phyloP scores from a whole-genome alignment of 768 basidiomycete species.

The Lactarius deliciosus region DNA sequence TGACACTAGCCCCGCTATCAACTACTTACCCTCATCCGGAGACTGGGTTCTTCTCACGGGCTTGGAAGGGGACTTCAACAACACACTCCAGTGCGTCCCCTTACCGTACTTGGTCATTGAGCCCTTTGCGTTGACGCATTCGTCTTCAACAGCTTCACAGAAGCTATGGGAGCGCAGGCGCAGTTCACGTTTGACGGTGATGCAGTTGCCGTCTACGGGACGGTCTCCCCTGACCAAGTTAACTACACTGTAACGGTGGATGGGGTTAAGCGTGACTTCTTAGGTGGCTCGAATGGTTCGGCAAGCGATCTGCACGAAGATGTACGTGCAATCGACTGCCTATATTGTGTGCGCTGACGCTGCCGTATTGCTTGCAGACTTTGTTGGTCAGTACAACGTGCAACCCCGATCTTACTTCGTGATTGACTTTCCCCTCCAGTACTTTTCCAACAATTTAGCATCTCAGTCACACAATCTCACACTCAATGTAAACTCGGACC shows the following conservation, averaged over 20 bases:
- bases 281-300: slow-evolving; percentile 40
- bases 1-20: slow-evolving; percentile 42
- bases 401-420: not conserved
- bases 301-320: slow-evolving; percentile 37
- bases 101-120: not conserved
- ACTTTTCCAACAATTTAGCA: slow-evolving; percentile 43
- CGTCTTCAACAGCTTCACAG: slow-evolving; percentile 40
- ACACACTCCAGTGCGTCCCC: slow-evolving; percentile 46
- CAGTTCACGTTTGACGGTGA: slow-evolving; percentile 49
- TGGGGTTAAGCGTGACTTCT: slow-evolving; percentile 37
- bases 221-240: slow-evolving; percentile 52
- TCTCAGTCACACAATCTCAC: slow-evolving; percentile 42
- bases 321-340: slow-evolving; percentile 31
- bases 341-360: not conserved
- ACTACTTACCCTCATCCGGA: slow-evolving; percentile 40
- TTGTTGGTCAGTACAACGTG: slow-evolving; percentile 30
- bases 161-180: slow-evolving; percentile 42
- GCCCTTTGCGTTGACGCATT: slow-evolving; percentile 6
- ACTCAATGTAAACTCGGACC: slow-evolving; percentile 37
- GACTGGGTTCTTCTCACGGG: slow-evolving; percentile 41
- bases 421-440: slow-evolving; percentile 34
- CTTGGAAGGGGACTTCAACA: slow-evolving; percentile 37
- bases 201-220: slow-evolving; percentile 55
- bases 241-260: slow-evolving; percentile 49
- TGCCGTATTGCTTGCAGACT: slow-evolving; percentile 26